Evolutionary conservation across 2,329 filamentous ascomycete genomes (phyloP), one percentile per base, ranked within the genome.

Genomic region (Epichloe scottii): DNA sequence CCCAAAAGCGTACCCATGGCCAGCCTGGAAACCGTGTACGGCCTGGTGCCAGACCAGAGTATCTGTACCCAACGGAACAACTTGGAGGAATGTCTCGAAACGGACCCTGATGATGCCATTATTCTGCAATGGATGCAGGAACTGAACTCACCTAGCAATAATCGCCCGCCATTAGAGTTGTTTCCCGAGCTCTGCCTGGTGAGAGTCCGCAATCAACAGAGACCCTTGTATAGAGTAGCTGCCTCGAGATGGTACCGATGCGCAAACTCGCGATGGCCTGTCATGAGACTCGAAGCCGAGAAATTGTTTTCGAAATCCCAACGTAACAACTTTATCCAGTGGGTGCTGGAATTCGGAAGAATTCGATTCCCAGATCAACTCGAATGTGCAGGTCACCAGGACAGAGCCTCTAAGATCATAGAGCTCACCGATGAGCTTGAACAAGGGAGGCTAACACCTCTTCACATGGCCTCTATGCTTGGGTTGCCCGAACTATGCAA

Each of bases 391-490:
- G 58, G 63, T 10, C 23, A 49, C 5, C 33, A 57, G 10, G 14
- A 21, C 33, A 42, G 17, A 6, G 58, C 60, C 2, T 38, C 60
- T 0, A 58, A 53, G 10, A 52, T 63, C 3, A 42, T 64, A 8
- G 59, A 60, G 19, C 57, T 69, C 4, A 66, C 64, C 26, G 57
- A 65, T 38, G 54, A 56, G 2, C 46, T 67, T 3, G 62, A 62
- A 42, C 55, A 61, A 10, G 58, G 58, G 59, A 12, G 56, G 0
- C 48, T 67, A 8, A 56, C 60, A 1, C 59, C 66, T 5, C 49
- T 70, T 11, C 68, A 70, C 34, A 51, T 68, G 8, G 65, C 68
- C 17, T 63, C 66, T 2, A 60, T 63, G 2, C 56, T 70, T 6
- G 61, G 63, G 4, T 46, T 69, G 15, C 57, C 60, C 1, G 59